Percentiles rank a stretch among this genome's conserved stretches.
These are phyloP conservation scores for Triticum timopheevii DNA, from an alignment of 176 grass and related monocot species.

Conservation along the genomic window DNA sequence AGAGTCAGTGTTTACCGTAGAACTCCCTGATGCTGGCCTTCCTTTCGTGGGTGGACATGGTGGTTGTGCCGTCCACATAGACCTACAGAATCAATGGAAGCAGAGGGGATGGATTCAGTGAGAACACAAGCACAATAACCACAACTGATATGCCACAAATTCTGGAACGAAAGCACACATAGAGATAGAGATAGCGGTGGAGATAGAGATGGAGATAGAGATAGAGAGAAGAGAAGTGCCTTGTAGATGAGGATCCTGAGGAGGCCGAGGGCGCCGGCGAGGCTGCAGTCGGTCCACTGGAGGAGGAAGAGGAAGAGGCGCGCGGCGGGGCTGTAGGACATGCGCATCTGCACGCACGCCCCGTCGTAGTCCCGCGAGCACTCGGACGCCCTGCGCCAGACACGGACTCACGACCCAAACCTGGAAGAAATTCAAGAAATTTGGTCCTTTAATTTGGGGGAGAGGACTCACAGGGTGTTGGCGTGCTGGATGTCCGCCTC, in stretches of 20 bases:
- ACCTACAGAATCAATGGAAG: conserved; percentile 39
- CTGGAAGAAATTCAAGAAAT: not conserved
- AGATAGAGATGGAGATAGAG: too few relatives aligned
- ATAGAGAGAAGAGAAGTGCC: conserved; percentile 9
- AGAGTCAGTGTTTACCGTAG: conserved; percentile 49
- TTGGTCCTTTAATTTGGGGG: not conserved
- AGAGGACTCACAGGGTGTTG: conserved; percentile 67
- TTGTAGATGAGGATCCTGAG: conserved; percentile 90
- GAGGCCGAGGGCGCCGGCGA: conserved; percentile 84
- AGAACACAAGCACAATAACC: too few relatives aligned
- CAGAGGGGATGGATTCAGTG: not conserved
- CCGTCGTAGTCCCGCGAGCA: conserved; percentile 87
- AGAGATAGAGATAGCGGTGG: too few relatives aligned
- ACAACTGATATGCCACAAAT: not conserved
- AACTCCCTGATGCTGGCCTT: conserved; percentile 94
- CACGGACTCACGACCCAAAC: not conserved
- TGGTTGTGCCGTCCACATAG: conserved; percentile 90
- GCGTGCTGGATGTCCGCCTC: conserved; percentile 98
- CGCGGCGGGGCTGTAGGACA: conserved; percentile 88
- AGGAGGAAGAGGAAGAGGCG: conserved; percentile 86
- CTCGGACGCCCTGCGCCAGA: conserved; percentile 62
- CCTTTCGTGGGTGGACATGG: conserved; percentile 94
- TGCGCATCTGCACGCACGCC: conserved; percentile 83
- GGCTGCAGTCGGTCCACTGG: conserved; percentile 92
- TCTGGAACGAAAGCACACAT: not conserved